phyloP scores from a whole-genome alignment of 2,329 filamentous ascomycete species.

The Colletotrichum sansevieriae region DNA sequence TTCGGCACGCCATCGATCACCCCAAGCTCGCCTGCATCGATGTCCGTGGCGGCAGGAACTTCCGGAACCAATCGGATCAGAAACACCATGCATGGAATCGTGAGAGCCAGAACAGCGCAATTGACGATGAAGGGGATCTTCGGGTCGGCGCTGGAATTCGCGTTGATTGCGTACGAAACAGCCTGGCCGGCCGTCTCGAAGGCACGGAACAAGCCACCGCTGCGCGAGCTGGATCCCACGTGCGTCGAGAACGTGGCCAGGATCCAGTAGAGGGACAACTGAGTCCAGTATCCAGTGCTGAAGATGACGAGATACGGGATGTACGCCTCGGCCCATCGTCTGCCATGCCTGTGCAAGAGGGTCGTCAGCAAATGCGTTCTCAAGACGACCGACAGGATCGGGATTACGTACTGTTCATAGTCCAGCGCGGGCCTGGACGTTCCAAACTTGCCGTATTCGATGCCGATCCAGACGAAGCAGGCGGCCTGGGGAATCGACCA shows the following conservation, averaged over 20 bases:
- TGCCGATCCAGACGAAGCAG: conserved; percentile 34
- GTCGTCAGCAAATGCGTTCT: neutral
- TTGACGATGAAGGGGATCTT: conserved; percentile 18
- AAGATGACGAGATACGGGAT: conserved; percentile 31
- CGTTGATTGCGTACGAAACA: conserved; percentile 49
- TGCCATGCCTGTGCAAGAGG: neutral
- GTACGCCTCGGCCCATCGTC: conserved; percentile 35
- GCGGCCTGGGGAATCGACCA: conserved; percentile 26
- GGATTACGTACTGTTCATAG: conserved; percentile 16
- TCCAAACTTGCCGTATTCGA: conserved; percentile 34
- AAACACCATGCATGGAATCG: conserved; percentile 29
- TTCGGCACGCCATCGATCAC: neutral
- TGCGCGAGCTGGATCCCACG: conserved; percentile 48
- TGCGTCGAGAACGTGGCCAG: conserved; percentile 53
- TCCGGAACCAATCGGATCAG: conserved; percentile 30
- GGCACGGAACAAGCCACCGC: conserved; percentile 48
- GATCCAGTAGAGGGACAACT: conserved; percentile 52
- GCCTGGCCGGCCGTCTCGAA: conserved; percentile 49
- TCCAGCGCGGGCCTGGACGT: neutral
- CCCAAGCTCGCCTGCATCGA: conserved; percentile 23
- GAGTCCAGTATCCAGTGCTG: conserved; percentile 27
- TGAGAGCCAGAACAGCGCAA: conserved; percentile 6
- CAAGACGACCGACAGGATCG: accelerated
- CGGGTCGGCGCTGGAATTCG: conserved; percentile 34
- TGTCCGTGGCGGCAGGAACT: conserved; percentile 19